Percentiles rank a stretch among this genome's conserved stretches.
These are phyloP conservation scores for Xylariaceae sp. DNA, from an alignment of 2,329 filamentous ascomycete genomes.

Conservation along the genomic window DNA sequence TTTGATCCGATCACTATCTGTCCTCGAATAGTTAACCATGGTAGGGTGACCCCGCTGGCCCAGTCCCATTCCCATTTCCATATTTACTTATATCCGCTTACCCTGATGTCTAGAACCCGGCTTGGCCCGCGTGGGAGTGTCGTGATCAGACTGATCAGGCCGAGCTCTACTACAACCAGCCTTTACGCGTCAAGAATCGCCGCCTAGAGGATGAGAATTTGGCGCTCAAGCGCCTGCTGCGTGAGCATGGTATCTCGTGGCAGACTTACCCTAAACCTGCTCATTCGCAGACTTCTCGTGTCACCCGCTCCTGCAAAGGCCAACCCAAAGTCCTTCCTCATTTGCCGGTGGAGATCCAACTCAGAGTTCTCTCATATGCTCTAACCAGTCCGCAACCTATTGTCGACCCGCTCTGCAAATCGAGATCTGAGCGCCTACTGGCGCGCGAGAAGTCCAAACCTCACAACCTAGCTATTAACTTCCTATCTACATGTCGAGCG, in stretches of 20 bases:
- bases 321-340: conserved; percentile 44
- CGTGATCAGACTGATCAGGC: conserved; percentile 60
- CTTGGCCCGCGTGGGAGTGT: conserved; percentile 52
- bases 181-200: conserved; percentile 54
- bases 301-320: conserved; percentile 37
- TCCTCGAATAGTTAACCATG: background rate
- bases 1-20: too few relatives aligned
- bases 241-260: conserved; percentile 60
- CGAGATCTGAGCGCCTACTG: conserved; percentile 51
- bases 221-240: conserved; percentile 56
- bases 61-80: too few relatives aligned
- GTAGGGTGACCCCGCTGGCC: too few relatives aligned
- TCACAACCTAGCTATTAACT: conserved; percentile 59
- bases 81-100: conserved; percentile 2
- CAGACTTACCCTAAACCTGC: conserved; percentile 45
- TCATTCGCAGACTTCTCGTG: conserved; percentile 27
- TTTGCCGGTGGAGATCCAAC: conserved; percentile 58
- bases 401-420: conserved; percentile 58
- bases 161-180: conserved; percentile 53
- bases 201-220: conserved; percentile 56
- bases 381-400: conserved; percentile 56
- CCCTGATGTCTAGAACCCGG: conserved; percentile 16
- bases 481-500: conserved; percentile 57
- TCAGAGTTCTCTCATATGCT: conserved; percentile 58
- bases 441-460: conserved; percentile 49